Percentiles rank a stretch among this genome's conserved stretches.
Evolutionary conservation across 2,329 filamentous ascomycete genomes (phyloP).

Genomic region (Apiospora saccharicola): DNA sequence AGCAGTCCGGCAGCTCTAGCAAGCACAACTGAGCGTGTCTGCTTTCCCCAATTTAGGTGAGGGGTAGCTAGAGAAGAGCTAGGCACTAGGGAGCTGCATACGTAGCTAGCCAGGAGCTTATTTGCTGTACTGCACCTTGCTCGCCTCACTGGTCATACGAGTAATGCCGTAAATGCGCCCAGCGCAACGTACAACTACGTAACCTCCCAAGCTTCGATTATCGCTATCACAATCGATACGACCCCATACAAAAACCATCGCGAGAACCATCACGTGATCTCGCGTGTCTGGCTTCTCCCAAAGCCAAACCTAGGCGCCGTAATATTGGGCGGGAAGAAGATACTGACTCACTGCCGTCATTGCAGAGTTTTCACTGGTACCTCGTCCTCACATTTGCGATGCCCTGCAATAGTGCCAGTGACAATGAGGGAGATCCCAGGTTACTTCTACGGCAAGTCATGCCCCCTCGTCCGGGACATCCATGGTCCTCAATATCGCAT

Average conservation of each 20-base stretch:
- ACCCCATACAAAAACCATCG: constrained; percentile 3
- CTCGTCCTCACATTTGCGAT: neutral
- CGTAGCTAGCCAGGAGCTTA: neutral
- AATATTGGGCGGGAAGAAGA: neutral
- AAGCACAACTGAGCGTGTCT: neutral
- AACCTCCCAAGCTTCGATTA: neutral
- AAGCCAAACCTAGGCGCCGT: neutral
- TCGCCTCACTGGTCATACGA: neutral
- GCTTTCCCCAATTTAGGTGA: constrained; percentile 6
- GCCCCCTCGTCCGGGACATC: neutral
- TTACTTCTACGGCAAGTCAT: constrained; percentile 59
- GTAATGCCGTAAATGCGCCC: neutral
- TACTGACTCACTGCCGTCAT: neutral
- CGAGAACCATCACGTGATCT: constrained; percentile 6
- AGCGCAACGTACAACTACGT: neutral
- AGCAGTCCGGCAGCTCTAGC: neutral
- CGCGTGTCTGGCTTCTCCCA: neutral
- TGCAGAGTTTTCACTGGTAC: neutral
- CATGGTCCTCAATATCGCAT: neutral
- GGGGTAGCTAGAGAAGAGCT: constrained; percentile 5
- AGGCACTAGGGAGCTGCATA: neutral
- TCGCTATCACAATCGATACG: neutral
- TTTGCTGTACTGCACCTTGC: neutral
- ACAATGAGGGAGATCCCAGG: constrained; percentile 54
- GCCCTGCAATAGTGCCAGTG: constrained; percentile 6